Evolutionary conservation across 257 asterid genomes (phyloP).

Genomic region (Sherardia arvensis): DNA sequence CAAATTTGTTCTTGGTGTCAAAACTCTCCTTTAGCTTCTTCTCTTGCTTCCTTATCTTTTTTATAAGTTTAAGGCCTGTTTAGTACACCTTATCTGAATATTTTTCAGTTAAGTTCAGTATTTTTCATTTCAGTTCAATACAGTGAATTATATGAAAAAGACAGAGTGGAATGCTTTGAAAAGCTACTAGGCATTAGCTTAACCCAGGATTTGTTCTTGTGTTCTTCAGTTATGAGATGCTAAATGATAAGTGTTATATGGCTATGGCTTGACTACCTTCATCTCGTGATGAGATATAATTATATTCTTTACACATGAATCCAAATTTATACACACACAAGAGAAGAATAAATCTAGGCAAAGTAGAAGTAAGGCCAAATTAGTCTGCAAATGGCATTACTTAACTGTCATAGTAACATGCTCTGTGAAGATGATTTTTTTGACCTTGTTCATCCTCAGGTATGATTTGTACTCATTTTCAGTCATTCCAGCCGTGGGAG

Average conservation of each 20-base stretch:
- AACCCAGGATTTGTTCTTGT: too few species aligned
- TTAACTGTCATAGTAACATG: neutral
- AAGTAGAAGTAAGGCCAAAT: neutral
- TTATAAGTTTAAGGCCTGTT: neutral
- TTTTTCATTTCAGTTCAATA: too few species aligned
- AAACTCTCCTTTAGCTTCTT: neutral
- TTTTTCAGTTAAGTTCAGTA: too few species aligned
- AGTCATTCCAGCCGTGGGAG: slow-evolving; percentile 73
- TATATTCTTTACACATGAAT: neutral
- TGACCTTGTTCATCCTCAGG: slow-evolving; percentile 34
- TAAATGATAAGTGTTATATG: too few species aligned
- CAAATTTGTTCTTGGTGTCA: neutral
- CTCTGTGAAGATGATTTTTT: neutral
- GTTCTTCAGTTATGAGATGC: too few species aligned
- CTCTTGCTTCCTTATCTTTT: neutral
- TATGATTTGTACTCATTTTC: slow-evolving; percentile 87
- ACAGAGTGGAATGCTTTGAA: too few species aligned
- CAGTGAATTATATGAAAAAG: too few species aligned
- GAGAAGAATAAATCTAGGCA: neutral
- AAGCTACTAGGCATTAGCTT: too few species aligned
- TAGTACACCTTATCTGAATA: too few species aligned
- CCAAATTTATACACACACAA: neutral
- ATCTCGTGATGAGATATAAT: neutral
- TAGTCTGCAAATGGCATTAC: neutral
- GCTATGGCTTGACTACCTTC: too few species aligned